These are phyloP conservation scores for Puccinia horiana DNA, from an alignment of 1,284 basidiomycete species.

Conservation along the genomic window DNA sequence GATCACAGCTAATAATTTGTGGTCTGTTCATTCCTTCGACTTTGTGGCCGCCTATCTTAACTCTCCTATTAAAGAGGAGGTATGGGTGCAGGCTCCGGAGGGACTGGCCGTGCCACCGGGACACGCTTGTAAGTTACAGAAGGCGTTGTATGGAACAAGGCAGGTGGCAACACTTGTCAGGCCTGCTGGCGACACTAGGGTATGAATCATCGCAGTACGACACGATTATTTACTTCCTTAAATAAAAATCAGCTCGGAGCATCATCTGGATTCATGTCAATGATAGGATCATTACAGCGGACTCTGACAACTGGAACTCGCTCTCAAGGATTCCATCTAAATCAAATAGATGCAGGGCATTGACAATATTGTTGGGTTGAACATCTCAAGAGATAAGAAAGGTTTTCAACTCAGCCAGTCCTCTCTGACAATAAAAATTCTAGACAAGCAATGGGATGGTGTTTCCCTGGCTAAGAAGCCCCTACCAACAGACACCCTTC, in stretches of 20 bases:
- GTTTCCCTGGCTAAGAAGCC: neutral
- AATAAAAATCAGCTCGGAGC: no score
- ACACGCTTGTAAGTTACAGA: neutral
- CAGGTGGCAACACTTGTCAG: neutral
- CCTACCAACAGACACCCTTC: neutral
- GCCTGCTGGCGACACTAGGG: neutral
- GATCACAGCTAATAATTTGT: neutral
- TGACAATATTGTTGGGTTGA: neutral
- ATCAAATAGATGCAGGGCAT: neutral
- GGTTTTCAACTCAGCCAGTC: neutral
- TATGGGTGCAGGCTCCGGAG: conserved; percentile 1
- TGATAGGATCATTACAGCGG: neutral
- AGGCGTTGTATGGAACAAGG: conserved; percentile 9
- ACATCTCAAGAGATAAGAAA: neutral
- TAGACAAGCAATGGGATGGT: neutral
- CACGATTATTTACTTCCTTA: neutral
- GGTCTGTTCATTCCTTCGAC: neutral
- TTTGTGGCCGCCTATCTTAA: conserved; percentile 1
- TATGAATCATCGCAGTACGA: conserved; percentile 17
- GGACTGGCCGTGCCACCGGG: neutral
- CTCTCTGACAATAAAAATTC: neutral
- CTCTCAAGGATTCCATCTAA: neutral
- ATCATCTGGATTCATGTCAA: conserved; percentile 12
- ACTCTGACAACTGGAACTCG: neutral
- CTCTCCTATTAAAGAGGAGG: no score